Percentiles rank a stretch among this genome's conserved stretches.
Evolutionary conservation across 441 rosid species (phyloP).

Genomic region (Eutrema salsugineum): DNA sequence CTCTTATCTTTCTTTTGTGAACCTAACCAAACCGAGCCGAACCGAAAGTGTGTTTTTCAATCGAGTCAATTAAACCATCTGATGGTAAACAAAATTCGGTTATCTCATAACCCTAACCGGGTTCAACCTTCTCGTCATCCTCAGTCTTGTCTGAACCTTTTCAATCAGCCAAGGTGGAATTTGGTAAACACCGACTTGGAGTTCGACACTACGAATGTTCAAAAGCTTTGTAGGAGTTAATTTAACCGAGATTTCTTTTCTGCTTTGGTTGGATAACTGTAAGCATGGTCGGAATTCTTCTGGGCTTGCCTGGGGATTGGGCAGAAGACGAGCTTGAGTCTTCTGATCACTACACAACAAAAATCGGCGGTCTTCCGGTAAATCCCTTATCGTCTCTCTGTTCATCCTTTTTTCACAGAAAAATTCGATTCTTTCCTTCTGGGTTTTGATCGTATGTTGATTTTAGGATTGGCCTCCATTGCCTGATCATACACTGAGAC

Average conservation of each 20-base stretch:
- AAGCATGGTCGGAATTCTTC: slow-evolving; percentile 39
- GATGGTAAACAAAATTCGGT: neutral
- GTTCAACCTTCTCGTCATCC: neutral
- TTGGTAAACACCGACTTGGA: no score
- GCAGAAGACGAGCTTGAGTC: slow-evolving; percentile 64
- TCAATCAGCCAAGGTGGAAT: neutral
- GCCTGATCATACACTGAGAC: slow-evolving; percentile 35
- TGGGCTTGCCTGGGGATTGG: slow-evolving; percentile 89
- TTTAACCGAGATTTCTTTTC: neutral
- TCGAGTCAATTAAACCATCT: neutral
- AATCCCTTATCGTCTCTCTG: neutral
- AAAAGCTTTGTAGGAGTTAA: neutral
- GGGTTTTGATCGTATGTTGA: neutral
- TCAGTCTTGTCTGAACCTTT: neutral
- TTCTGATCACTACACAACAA: slow-evolving; percentile 68
- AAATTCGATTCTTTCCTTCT: neutral
- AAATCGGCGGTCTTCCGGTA: slow-evolving; percentile 93
- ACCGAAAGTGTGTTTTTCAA: no score
- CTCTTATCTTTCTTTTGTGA: neutral
- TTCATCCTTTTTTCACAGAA: neutral
- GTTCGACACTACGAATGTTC: neutral
- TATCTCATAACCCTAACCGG: slow-evolving; percentile 7
- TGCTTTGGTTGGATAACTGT: neutral
- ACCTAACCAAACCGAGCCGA: neutral
- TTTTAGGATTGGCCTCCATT: slow-evolving; percentile 86